Conservation (phyloP, 1,284 basidiomycete species). For the Apiotrichum domesticum region DNA sequence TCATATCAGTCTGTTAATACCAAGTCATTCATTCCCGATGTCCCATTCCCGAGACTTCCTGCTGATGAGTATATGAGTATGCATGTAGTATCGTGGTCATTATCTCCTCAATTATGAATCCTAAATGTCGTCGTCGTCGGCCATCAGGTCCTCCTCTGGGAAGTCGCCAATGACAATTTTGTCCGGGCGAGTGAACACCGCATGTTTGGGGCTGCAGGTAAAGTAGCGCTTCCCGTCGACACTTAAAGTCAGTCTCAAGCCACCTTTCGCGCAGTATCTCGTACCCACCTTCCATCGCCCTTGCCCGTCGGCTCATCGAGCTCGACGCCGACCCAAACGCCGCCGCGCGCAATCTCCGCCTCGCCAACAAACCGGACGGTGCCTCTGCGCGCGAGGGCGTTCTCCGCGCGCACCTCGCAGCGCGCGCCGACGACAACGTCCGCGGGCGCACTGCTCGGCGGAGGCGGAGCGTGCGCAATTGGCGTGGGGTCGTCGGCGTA, state of each 20-base stretch:
- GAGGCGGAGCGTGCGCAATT: conserved; percentile 23
- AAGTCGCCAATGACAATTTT: conserved; percentile 79
- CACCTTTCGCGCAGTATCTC: background rate
- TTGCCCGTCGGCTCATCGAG: conserved; percentile 96
- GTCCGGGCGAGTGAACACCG: conserved; percentile 81
- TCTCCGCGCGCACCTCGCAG: conserved; percentile 67
- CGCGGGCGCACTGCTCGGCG: conserved; percentile 20
- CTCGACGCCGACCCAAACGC: conserved; percentile 83
- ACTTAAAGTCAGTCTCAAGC: conserved; percentile 46
- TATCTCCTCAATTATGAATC: conserved; percentile 54
- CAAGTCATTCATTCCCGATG: no score
- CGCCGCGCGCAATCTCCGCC: conserved; percentile 60
- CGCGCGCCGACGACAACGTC: conserved; percentile 57
- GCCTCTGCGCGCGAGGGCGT: conserved; percentile 66
- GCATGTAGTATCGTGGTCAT: background rate
- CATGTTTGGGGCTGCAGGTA: conserved; percentile 65
- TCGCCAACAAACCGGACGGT: conserved; percentile 76
- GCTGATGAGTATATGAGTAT: no score
- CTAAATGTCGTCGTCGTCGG: conserved; percentile 58
- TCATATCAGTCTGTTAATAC: no score
- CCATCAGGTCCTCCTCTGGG: conserved; percentile 66
- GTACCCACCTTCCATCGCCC: conserved; percentile 83
- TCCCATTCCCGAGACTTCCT: no score
- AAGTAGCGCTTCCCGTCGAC: conserved; percentile 84
- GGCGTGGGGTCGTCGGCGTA: conserved; percentile 56